phyloP scores from a whole-genome alignment of 2,329 filamentous ascomycete genomes.

The Samsoniella hepiali region DNA sequence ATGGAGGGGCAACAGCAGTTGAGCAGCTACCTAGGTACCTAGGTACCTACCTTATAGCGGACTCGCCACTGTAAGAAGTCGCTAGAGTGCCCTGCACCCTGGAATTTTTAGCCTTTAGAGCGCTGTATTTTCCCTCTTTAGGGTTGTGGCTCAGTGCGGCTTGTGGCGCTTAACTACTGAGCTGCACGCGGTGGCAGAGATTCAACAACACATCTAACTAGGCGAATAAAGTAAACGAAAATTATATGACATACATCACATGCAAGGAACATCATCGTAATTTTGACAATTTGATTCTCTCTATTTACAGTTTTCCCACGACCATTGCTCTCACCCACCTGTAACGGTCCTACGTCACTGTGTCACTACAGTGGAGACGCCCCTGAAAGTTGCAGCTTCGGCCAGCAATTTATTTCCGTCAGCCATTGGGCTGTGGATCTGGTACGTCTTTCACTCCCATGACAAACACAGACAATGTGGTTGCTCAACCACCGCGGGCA shows the following conservation, averaged over 20 bases:
- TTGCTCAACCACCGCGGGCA: slow-evolving; percentile 19
- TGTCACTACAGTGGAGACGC: slow-evolving; percentile 3
- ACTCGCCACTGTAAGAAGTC: neutral
- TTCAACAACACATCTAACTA: neutral
- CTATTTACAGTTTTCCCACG: neutral
- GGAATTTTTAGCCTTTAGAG: neutral
- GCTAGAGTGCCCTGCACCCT: neutral
- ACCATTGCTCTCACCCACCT: neutral
- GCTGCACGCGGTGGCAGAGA: neutral
- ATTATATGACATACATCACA: too few relatives aligned
- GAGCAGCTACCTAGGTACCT: too few relatives aligned
- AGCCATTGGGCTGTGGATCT: neutral
- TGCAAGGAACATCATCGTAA: too few relatives aligned
- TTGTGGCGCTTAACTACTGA: neutral
- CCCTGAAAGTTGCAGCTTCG: neutral
- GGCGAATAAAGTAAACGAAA: neutral
- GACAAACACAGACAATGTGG: neutral
- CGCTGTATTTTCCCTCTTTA: neutral
- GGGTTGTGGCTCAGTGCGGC: neutral
- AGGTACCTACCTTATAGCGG: too few relatives aligned
- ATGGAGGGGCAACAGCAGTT: neutral
- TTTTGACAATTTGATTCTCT: neutral
- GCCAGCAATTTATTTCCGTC: neutral
- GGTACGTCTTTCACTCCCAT: neutral
- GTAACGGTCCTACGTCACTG: neutral